A percentile compares a stretch with the other conserved stretches of the same genome.
phyloP scores from a whole-genome alignment of 2,329 filamentous ascomycete genomes.

The Diaporthe sp. region DNA sequence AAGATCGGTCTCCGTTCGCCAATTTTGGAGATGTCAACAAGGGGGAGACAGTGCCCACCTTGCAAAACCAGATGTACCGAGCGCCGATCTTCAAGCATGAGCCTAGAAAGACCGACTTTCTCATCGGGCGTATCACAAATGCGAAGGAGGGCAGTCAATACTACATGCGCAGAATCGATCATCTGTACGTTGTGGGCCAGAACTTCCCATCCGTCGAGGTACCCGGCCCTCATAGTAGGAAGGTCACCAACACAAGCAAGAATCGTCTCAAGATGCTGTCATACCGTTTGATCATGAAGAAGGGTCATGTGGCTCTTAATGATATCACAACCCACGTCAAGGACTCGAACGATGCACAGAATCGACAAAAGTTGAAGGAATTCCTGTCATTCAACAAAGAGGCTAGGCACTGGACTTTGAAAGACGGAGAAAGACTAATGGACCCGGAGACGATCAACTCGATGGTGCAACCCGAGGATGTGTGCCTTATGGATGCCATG shows the following conservation, averaged over 20 bases:
- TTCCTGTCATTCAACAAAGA: constrained; percentile 94
- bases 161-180: constrained; percentile 90
- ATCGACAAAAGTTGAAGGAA: constrained; percentile 96
- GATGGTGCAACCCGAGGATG: constrained; percentile 96
- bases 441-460: constrained; percentile 85
- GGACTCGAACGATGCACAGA: constrained; percentile 94
- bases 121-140: constrained; percentile 87
- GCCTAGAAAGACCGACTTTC: constrained; percentile 84
- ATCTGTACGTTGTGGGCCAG: constrained; percentile 92
- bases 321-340: constrained; percentile 94
- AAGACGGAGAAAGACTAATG: constrained; percentile 79
- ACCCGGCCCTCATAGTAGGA: constrained; percentile 91
- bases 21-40: constrained; percentile 94
- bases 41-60: constrained; percentile 89
- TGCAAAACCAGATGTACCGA: constrained; percentile 96
- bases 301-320: constrained; percentile 79
- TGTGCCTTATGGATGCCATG: constrained; percentile 96
- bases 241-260: constrained; percentile 97
- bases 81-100: constrained; percentile 93
- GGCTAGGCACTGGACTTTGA: constrained; percentile 87
- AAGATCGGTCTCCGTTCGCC: constrained; percentile 96
- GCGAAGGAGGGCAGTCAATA: constrained; percentile 83
- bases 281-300: constrained; percentile 88
- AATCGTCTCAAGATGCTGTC: constrained; percentile 97
- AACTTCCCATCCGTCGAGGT: constrained; percentile 93